Evolutionary conservation across 2,329 filamentous ascomycete genomes (phyloP).

Genomic region (Talaromyces sp.): DNA sequence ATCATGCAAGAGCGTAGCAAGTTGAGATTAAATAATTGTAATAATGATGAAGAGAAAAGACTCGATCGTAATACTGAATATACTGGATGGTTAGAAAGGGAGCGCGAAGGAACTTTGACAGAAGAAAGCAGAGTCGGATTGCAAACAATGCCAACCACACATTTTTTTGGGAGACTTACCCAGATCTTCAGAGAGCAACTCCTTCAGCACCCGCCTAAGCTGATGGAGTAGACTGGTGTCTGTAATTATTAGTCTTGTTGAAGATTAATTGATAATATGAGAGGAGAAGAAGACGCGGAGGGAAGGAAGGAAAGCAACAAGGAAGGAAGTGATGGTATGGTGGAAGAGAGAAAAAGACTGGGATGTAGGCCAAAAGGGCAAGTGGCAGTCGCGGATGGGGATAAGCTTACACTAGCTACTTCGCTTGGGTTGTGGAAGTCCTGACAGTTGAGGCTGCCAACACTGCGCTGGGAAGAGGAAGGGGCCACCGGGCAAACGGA

Average conservation of each 20-base stretch:
- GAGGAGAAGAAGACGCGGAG: neutral
- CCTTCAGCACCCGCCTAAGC: conserved; percentile 13
- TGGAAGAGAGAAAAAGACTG: neutral
- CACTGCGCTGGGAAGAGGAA: too few relatives aligned
- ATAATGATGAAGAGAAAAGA: neutral
- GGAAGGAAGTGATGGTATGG: neutral
- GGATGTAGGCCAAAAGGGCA: neutral
- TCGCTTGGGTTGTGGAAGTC: too few relatives aligned
- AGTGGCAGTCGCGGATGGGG: neutral
- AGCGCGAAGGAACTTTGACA: neutral
- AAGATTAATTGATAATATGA: neutral
- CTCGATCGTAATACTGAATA: neutral
- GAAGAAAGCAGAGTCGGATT: neutral
- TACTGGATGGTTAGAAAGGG: neutral
- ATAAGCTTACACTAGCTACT: neutral
- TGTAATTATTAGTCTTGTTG: neutral
- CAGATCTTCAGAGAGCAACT: conserved; percentile 5
- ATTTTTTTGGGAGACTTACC: neutral
- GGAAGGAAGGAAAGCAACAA: neutral
- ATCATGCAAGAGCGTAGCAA: conserved; percentile 5
- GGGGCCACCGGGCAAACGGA: conserved; percentile 8
- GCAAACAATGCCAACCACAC: neutral
- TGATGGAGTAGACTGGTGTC: conserved; percentile 12
- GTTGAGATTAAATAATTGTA: neutral
- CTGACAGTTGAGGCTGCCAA: conserved; percentile 9